Evolutionary conservation across 2,329 filamentous ascomycete species (phyloP).

Genomic region (Xenoacremonium recifei): DNA sequence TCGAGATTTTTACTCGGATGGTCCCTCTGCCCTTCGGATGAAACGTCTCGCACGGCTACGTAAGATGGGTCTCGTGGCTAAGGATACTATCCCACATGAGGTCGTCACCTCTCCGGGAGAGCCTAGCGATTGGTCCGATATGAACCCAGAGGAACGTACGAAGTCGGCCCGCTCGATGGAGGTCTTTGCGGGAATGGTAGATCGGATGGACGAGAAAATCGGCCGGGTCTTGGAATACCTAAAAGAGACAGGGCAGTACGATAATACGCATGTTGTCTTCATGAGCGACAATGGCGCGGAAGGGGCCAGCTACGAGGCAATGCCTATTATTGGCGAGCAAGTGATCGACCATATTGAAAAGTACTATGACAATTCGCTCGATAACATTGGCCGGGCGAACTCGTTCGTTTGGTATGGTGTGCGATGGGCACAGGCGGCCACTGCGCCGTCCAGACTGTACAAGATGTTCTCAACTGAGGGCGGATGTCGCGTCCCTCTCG

Average conservation of each 20-base stretch:
- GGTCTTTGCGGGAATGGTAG: constrained; percentile 63
- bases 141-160: constrained; percentile 43
- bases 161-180: constrained; percentile 57
- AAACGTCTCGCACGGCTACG: constrained; percentile 52
- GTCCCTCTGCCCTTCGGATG: constrained; percentile 54
- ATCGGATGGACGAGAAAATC: constrained; percentile 60
- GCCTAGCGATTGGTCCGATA: constrained; percentile 44
- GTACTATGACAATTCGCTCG: constrained; percentile 48
- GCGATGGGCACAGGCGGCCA: constrained; percentile 47
- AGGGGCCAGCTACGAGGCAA: constrained; percentile 56
- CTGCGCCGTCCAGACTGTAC: constrained; percentile 34
- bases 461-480: constrained; percentile 44
- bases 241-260: constrained; percentile 50
- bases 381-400: constrained; percentile 55
- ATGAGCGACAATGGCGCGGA: constrained; percentile 57
- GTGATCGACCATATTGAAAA: constrained; percentile 55
- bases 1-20: constrained; percentile 58
- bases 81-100: constrained; percentile 48
- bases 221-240: constrained; percentile 58
- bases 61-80: constrained; percentile 51
- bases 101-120: constrained; percentile 30
- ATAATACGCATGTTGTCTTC: constrained; percentile 5
- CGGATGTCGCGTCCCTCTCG: constrained; percentile 50
- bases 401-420: constrained; percentile 62
- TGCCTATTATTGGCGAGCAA: constrained; percentile 52